A percentile compares a stretch with the other conserved stretches of the same genome.
phyloP scores from a whole-genome alignment of 306 rosid genomes.

The Prunus salicina region DNA sequence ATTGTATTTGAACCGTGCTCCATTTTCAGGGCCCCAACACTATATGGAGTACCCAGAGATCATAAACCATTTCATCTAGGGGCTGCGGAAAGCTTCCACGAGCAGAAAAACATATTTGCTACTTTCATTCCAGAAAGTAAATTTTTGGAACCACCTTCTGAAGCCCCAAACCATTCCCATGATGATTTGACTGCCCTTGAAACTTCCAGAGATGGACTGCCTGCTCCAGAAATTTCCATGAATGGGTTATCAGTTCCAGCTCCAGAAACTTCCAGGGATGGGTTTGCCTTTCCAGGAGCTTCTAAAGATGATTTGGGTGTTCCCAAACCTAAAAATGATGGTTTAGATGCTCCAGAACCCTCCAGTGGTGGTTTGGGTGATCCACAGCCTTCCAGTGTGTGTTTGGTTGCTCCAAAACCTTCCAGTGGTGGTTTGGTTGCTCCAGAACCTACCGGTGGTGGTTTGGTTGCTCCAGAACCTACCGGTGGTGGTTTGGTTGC shows the following conservation, averaged over 20 bases:
- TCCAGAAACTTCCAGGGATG: slow-evolving; percentile 23
- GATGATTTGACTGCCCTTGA: slow-evolving; percentile 26
- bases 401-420: not conserved
- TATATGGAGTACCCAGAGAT: slow-evolving; percentile 85
- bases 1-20: slow-evolving; percentile 10
- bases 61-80: slow-evolving; percentile 62
- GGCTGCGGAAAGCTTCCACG: slow-evolving; percentile 60
- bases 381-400: not conserved
- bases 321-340: slow-evolving; percentile 2
- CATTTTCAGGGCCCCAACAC: slow-evolving; percentile 76
- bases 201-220: slow-evolving; percentile 10
- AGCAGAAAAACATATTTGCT: slow-evolving; percentile 61
- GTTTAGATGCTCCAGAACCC: slow-evolving; percentile 1
- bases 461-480: slow-evolving; percentile 1
- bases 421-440: not conserved
- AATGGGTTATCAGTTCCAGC: slow-evolving; percentile 20
- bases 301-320: slow-evolving; percentile 17
- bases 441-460: slow-evolving; percentile 1
- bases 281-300: slow-evolving; percentile 33
- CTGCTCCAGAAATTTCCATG: slow-evolving; percentile 11
- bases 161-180: slow-evolving; percentile 38
- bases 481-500: not conserved
- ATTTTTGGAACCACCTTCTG: slow-evolving; percentile 49
- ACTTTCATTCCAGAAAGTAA: slow-evolving; percentile 62
- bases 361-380: not conserved